A percentile compares a stretch with the other conserved stretches of the same genome.
Conservation (phyloP, 352 stramenopile genomes). For the Blastocystis hominis region DNA sequence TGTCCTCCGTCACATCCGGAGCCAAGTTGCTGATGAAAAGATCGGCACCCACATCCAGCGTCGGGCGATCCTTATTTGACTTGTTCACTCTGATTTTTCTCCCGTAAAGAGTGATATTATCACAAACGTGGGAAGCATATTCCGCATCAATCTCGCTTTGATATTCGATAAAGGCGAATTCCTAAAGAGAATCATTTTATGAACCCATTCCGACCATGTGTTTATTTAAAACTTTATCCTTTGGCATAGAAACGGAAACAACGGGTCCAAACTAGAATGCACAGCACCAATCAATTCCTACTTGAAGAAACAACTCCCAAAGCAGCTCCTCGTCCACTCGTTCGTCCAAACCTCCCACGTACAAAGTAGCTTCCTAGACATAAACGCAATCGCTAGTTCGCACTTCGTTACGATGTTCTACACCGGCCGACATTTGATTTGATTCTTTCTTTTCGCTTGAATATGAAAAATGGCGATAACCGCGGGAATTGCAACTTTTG, state of each 20-base stretch:
- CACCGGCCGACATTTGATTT: conserved; percentile 66
- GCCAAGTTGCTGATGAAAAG: conserved; percentile 93
- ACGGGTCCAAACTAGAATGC: conserved; percentile 83
- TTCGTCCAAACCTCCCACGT: conserved; percentile 92
- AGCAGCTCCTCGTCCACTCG: conserved; percentile 86
- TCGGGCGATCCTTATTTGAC: conserved; percentile 84
- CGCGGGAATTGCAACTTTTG: background rate
- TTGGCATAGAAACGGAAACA: conserved; percentile 92
- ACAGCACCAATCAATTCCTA: background rate
- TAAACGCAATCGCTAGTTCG: background rate
- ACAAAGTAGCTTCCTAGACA: conserved; percentile 85
- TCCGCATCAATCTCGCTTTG: conserved; percentile 87
- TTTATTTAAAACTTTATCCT: conserved; percentile 86
- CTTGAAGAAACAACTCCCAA: conserved; percentile 82
- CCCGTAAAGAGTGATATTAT: conserved; percentile 95
- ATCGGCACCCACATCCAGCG: conserved; percentile 92
- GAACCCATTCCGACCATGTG: conserved; percentile 64
- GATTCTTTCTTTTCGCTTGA: background rate
- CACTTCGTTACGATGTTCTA: conserved; percentile 75
- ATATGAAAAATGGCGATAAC: background rate
- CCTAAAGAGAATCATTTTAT: conserved; percentile 65
- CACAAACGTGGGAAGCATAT: conserved; percentile 94
- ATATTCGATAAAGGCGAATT: conserved; percentile 99
- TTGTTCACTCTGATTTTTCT: conserved; percentile 89
- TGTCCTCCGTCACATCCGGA: conserved; percentile 91